These are phyloP conservation scores for Dictyostelium discoideum DNA, from an alignment of 78 protist genomes.

Conservation along the genomic window dicty_2.7 NC_007090.3:948001-948500, in stretches of 20 bases:
- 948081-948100: background rate
- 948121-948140: constrained; percentile 66
- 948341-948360: constrained; percentile 34
- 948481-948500: background rate
- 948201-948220: constrained; percentile 19
- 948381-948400: constrained; percentile 73
- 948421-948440: background rate
- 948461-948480: background rate
- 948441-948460: background rate
- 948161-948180: constrained; percentile 41
- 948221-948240: constrained; percentile 36
- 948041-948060: constrained; percentile 26
- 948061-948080: constrained; percentile 64
- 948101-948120: background rate
- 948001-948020: constrained; percentile 15
- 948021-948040: constrained; percentile 18
- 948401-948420: background rate
- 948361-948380: constrained; percentile 71
- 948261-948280: background rate
- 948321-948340: constrained; percentile 52
- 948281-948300: constrained; percentile 46
- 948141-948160: constrained; percentile 12
- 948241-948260: constrained; percentile 33
- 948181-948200: constrained; percentile 60
- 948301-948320: constrained; percentile 40